Conservation (phyloP, 805 yeast genomes). For the Myxozyma mucilagina region DNA sequence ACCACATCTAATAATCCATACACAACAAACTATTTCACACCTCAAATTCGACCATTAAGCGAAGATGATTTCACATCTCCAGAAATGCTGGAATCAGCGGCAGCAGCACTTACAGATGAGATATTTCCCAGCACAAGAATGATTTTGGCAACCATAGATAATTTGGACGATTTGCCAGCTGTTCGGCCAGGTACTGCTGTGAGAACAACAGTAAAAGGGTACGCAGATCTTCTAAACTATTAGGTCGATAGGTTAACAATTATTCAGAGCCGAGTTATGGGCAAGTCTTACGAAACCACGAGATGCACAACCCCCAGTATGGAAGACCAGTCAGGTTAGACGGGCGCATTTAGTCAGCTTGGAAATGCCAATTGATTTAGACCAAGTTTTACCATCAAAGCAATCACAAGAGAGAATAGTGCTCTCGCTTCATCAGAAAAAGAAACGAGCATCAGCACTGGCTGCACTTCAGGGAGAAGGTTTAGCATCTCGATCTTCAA, state of each 20-base stretch:
- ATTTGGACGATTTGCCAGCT: conserved; percentile 8
- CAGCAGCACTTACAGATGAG: conserved; percentile 13
- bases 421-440: conserved; percentile 1
- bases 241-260: background rate
- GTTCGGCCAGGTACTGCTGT: conserved; percentile 7
- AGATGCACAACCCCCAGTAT: conserved; percentile 61
- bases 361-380: conserved; percentile 73
- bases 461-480: conserved; percentile 3
- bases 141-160: conserved; percentile 18
- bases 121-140: conserved; percentile 16
- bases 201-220: conserved; percentile 8
- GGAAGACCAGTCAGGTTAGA: conserved; percentile 68
- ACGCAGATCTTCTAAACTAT: background rate
- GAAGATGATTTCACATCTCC: conserved; percentile 15
- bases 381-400: conserved; percentile 44
- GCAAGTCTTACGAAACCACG: conserved; percentile 47
- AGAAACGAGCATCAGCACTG: background rate
- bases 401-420: conserved; percentile 8
- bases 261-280: conserved; percentile 39
- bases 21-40: background rate
- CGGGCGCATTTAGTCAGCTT: conserved; percentile 62
- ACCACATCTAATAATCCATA: background rate
- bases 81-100: conserved; percentile 19
- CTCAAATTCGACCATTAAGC: background rate
- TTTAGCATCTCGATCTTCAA: background rate